Conservation (phyloP, 805 yeast genomes). For the Starmerella bombicola region DNA sequence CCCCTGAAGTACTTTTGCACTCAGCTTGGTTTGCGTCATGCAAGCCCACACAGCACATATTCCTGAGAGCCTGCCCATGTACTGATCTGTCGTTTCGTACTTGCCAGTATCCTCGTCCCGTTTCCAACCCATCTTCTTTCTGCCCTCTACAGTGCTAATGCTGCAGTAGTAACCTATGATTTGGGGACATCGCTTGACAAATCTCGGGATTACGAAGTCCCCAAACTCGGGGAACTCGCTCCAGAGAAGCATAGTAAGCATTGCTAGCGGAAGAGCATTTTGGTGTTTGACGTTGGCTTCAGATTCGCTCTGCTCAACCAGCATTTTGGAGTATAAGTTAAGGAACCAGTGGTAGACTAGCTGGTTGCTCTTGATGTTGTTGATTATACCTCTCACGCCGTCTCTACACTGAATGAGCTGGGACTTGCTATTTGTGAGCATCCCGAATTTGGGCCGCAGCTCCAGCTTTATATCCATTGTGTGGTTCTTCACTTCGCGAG, state of each 20-base stretch:
- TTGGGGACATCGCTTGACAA: slow-evolving; percentile 82
- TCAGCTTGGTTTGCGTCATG: slow-evolving; percentile 42
- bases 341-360: slow-evolving; percentile 59
- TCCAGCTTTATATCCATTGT: slow-evolving; percentile 54
- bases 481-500: slow-evolving; percentile 38
- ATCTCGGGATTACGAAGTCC: slow-evolving; percentile 56
- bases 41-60: slow-evolving; percentile 71
- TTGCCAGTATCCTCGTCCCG: slow-evolving; percentile 31
- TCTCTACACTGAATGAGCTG: slow-evolving; percentile 39
- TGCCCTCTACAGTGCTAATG: slow-evolving; percentile 70
- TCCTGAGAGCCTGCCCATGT: slow-evolving; percentile 80
- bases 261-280: slow-evolving; percentile 69
- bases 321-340: slow-evolving; percentile 72
- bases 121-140: slow-evolving; percentile 80
- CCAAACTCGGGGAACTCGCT: slow-evolving; percentile 40
- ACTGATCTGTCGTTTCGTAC: slow-evolving; percentile 46
- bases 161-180: slow-evolving; percentile 70
- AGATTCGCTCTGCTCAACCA: slow-evolving; percentile 83
- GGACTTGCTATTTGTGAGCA: slow-evolving; percentile 55
- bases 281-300: slow-evolving; percentile 73
- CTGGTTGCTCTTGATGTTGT: slow-evolving; percentile 34
- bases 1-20: slow-evolving; percentile 7
- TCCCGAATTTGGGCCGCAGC: slow-evolving; percentile 84
- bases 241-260: slow-evolving; percentile 45
- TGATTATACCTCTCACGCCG: slow-evolving; percentile 42